Evolutionary conservation across 2,329 filamentous ascomycete genomes (phyloP), one percentile per base, ranked within the genome.

Genomic region (Colletotrichum lini): DNA sequence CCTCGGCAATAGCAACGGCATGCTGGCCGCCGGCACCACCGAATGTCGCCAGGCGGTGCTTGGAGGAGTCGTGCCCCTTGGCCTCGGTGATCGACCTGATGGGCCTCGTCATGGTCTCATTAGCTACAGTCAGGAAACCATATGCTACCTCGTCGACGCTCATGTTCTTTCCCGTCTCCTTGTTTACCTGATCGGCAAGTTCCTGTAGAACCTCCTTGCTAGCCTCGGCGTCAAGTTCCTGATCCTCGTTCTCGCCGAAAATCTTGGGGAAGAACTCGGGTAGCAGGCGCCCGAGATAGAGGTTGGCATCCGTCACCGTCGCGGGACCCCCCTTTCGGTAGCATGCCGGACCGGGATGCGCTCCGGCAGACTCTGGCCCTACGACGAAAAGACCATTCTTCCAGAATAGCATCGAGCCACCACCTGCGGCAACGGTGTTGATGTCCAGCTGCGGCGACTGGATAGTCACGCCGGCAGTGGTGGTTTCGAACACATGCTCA

Each of bases 181-280:
- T 84, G 76, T 97, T 96, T 77, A 98, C 93, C 76, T 94, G 87
- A 49, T 92, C 87, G 0, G 94, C 90, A 12, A 98, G 84, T 75
- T 95, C 91, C 73, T 92, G 87, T 72, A 98, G 93, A 1, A 94
- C 87, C 76, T 89, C 91, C 79, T 90, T 88, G 76, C 94, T 97
- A 0, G 93, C 93, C 67, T 92, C 88, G 1, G 89, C 85, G 78
- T 98, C 95, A 1, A 98, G 82, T 0, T 91, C 91, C 79, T 96
- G 89, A 68, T 98, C 87, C 79, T 98, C 95, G 54, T 95, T 92
- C 79, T 94, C 92, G 56, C 96, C 96, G 76, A 98, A 98, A 70
- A 98, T 98, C 79, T 95, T 96, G 0, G 95, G 95, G 78, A 98
- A 98, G 85, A 96, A 97, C 73, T 97, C 94, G 0, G 95, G 95